Conservation (phyloP, 768 basidiomycete genomes). For the Phanerochaete carnosa region DNA sequence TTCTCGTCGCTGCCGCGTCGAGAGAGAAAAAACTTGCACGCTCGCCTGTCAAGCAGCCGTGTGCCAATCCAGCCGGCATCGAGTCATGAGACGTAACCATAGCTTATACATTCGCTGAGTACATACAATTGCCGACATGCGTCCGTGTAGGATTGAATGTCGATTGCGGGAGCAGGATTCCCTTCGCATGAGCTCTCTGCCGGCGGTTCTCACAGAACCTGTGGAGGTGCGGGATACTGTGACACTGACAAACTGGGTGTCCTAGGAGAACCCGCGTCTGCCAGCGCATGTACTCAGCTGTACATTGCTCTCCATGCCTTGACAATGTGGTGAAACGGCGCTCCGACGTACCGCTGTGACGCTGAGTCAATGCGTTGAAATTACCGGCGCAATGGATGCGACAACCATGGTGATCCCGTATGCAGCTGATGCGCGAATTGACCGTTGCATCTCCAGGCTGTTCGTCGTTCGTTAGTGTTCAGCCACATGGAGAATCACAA, state of each 20-base stretch:
- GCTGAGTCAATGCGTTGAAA: no score
- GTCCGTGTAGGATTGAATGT: background rate
- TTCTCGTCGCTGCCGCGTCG: background rate
- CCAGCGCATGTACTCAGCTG: background rate
- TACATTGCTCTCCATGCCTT: no score
- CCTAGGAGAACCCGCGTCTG: background rate
- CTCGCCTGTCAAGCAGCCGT: background rate
- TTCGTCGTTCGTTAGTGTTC: no score
- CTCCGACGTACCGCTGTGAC: background rate
- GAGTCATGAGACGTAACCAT: no score
- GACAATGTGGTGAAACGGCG: no score
- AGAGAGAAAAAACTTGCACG: background rate
- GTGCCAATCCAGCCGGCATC: background rate
- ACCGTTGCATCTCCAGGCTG: no score
- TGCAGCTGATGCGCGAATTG: no score
- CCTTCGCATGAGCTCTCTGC: background rate
- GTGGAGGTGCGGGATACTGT: background rate
- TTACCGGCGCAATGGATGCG: background rate
- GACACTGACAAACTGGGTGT: background rate
- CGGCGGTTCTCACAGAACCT: no score
- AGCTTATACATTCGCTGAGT: no score
- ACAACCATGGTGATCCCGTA: background rate
- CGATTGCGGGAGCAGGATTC: background rate
- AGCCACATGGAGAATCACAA: no score
- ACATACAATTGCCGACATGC: background rate